Base-by-base conservation (phyloP, 192 early-diverging fungal genomes). In the Mortierella antarctica region DNA sequence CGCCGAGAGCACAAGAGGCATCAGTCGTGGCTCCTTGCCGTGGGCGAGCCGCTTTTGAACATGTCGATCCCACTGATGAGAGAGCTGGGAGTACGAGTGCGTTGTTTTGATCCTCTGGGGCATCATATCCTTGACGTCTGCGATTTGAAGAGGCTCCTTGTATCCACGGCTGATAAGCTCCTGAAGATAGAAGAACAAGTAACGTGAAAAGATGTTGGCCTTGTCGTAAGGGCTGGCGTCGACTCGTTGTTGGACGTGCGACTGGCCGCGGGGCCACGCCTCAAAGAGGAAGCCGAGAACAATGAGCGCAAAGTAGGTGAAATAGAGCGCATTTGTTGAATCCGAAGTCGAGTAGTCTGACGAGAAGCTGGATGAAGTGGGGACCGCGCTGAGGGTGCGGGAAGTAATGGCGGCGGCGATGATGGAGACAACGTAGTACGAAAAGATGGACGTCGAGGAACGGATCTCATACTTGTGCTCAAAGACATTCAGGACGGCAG, bases 151-250 rank as follows among this genome's bases (percentile, higher is more conserved):
- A 0, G 63, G 76, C 9, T 69, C 56, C 10, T 42, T 66, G 58
- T 79, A 79, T 4, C 76, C 76, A 10, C 51, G 41, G 46, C 50
- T 67, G 63, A 79, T 79, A 44, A 79, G 60, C 8, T 13, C 50
- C n/a, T 79, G 76, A 45, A 79, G 71, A 49, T 79, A 79, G 20
- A 71, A 64, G 51, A 71, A 71, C 12, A 64, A 79, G 17, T 71
- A 53, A 21, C 76, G 62, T 7, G 76, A 79, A 46, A 79, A 39
- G 2, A 79, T 31, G 64, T 79, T 79, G 44, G 76, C 62, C 20
- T 71, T 79, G 40, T 79, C 76, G 62, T 57, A 79, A 52, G 57
- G 23, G 48, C 69, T 71, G 7, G 76, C 76, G 2, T 18, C 57
- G 31, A 57, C 66, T 5, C 42, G 23, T 46, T 40, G 50, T 23